phyloP scores from a whole-genome alignment of 257 asterid genomes.

The Plantago ovata region DNA sequence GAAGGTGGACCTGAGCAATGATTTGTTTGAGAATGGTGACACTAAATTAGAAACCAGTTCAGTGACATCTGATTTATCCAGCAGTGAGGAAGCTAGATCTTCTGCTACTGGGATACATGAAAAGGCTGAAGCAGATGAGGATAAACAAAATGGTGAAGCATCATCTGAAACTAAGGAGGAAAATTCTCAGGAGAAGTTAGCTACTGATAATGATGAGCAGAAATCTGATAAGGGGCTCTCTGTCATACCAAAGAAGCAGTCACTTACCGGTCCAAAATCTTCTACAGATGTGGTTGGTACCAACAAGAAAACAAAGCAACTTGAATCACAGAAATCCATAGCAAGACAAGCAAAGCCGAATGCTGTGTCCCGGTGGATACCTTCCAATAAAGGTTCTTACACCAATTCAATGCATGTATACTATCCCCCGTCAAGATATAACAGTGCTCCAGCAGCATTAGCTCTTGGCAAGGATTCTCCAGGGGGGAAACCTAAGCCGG shows the following conservation, averaged over 20 bases:
- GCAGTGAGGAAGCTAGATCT: slow-evolving; percentile 28
- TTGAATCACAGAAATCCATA: slow-evolving; percentile 39
- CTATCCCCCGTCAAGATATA: slow-evolving; percentile 86
- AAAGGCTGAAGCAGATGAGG: slow-evolving; percentile 43
- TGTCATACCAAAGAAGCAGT: slow-evolving; percentile 46
- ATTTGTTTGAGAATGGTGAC: slow-evolving; percentile 26
- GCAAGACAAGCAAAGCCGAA: slow-evolving; percentile 72
- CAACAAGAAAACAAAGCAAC: slow-evolving; percentile 64
- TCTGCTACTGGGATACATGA: slow-evolving; percentile 23
- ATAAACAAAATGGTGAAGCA: slow-evolving; percentile 38
- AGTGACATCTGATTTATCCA: slow-evolving; percentile 30
- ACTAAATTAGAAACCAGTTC: slow-evolving; percentile 22
- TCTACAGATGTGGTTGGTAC: slow-evolving; percentile 44
- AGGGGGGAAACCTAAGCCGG: slow-evolving; percentile 61
- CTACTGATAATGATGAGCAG: slow-evolving; percentile 45
- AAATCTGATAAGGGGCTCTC: slow-evolving; percentile 57
- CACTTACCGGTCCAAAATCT: slow-evolving; percentile 36
- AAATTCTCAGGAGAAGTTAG: slow-evolving; percentile 42
- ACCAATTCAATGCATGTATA: slow-evolving; percentile 94
- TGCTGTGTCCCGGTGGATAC: slow-evolving; percentile 92
- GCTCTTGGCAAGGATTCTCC: slow-evolving; percentile 56
- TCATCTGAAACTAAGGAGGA: slow-evolving; percentile 38
- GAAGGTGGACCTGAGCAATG: slow-evolving; percentile 23
- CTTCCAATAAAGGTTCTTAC: slow-evolving; percentile 90
- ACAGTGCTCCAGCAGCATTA: slow-evolving; percentile 88